Conservation (phyloP, 768 basidiomycete genomes). For the Pholiota microspora region DNA sequence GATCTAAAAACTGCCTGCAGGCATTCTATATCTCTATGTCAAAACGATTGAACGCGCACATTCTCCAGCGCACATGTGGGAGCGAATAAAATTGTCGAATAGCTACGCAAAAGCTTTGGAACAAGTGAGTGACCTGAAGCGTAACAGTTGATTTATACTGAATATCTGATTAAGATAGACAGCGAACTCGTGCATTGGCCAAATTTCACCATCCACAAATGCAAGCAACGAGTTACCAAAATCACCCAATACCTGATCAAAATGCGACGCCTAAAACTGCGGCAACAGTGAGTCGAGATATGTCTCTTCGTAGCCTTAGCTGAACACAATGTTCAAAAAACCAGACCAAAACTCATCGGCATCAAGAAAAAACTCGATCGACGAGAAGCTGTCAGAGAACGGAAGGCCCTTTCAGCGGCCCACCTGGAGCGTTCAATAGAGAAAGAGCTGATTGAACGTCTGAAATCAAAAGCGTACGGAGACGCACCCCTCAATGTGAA, state of each 20-base stretch:
- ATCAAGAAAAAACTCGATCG: slow-evolving; percentile 97
- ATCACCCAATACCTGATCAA: slow-evolving; percentile 99
- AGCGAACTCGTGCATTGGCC: slow-evolving; percentile 97
- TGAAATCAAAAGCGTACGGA: slow-evolving; percentile 96
- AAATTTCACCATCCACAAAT: slow-evolving; percentile 95
- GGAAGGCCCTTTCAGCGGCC: slow-evolving; percentile 94
- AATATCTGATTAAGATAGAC: slow-evolving; percentile 68
- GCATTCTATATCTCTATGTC: slow-evolving; percentile 87
- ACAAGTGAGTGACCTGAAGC: slow-evolving; percentile 55
- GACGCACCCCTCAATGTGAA: slow-evolving; percentile 98
- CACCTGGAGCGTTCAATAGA: slow-evolving; percentile 94
- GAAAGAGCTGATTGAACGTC: slow-evolving; percentile 91
- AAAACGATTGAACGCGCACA: slow-evolving; percentile 99
- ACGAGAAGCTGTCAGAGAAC: slow-evolving; percentile 88
- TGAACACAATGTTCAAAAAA: background rate
- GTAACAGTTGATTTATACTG: background rate
- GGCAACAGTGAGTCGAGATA: slow-evolving; percentile 66
- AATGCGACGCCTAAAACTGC: slow-evolving; percentile 88
- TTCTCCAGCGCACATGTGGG: slow-evolving; percentile 97
- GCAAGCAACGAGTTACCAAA: slow-evolving; percentile 98
- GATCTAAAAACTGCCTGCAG: too few relatives aligned
- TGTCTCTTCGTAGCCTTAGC: background rate
- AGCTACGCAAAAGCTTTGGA: slow-evolving; percentile 95
- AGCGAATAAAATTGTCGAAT: slow-evolving; percentile 86
- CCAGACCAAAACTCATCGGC: slow-evolving; percentile 90